phyloP scores from a whole-genome alignment of 129 eudicot species.

The Gnaphalium uliginosum region DNA sequence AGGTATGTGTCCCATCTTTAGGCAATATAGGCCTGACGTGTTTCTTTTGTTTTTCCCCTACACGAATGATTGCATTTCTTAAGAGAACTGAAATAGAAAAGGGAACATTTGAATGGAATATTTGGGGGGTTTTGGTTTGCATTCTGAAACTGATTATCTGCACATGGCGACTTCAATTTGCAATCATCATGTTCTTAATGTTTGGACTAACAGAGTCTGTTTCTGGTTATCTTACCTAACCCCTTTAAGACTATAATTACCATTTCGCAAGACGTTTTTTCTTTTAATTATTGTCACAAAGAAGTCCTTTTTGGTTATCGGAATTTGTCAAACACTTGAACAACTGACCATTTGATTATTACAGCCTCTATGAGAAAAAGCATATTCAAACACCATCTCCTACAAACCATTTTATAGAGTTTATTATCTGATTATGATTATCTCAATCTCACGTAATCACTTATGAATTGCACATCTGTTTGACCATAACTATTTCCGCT shows the following conservation, averaged over 20 bases:
- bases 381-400: not conserved
- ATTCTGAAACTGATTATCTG: not conserved
- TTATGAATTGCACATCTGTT: not conserved
- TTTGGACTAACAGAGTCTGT: not conserved
- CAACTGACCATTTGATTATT: not conserved
- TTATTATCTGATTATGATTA: not conserved
- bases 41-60: not conserved
- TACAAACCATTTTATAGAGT: not conserved
- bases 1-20: conserved; percentile 45
- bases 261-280: not conserved
- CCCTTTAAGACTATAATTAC: not conserved
- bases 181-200: not conserved
- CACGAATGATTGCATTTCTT: not conserved
- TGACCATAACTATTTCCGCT: not conserved
- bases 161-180: not conserved
- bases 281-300: not conserved
- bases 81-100: conserved; percentile 3
- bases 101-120: not conserved
- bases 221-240: not conserved
- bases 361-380: not conserved
- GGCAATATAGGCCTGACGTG: not conserved
- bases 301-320: not conserved
- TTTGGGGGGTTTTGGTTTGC: not conserved
- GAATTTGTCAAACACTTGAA: not conserved
- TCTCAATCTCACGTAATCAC: not conserved